Evolutionary conservation across 805 yeast species (phyloP).

Genomic region (Hanseniaspora taiwanica): DNA sequence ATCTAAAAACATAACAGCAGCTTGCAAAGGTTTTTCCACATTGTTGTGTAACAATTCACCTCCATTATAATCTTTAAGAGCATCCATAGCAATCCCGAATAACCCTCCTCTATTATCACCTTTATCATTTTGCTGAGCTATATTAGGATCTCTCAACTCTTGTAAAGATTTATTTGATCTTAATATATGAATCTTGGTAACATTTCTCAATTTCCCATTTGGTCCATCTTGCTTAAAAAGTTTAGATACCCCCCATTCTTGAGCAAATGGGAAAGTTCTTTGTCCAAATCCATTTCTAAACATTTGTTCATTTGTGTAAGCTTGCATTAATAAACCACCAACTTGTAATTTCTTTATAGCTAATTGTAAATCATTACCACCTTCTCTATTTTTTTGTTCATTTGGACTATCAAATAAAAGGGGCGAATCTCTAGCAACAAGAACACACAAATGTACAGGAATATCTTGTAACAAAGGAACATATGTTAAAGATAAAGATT

Average conservation of each 20-base stretch:
- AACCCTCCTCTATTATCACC: constrained; percentile 67
- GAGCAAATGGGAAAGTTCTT: constrained; percentile 63
- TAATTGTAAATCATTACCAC: constrained; percentile 52
- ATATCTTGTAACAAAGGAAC: constrained; percentile 49
- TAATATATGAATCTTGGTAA: constrained; percentile 65
- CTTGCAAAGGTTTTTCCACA: constrained; percentile 43
- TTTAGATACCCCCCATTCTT: constrained; percentile 45
- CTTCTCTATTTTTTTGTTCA: constrained; percentile 30
- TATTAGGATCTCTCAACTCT: constrained; percentile 62
- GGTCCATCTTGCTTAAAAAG: constrained; percentile 32
- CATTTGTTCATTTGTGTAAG: constrained; percentile 87
- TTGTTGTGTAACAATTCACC: constrained; percentile 27
- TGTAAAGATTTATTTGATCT: constrained; percentile 51
- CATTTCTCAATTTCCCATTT: constrained; percentile 27
- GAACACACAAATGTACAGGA: constrained; percentile 68
- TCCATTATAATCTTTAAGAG: constrained; percentile 42
- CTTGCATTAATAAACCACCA: constrained; percentile 82
- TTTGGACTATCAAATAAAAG: constrained; percentile 57
- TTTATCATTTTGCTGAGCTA: constrained; percentile 73
- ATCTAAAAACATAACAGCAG: constrained; percentile 78
- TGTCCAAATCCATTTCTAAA: constrained; percentile 61
- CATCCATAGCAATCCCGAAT: constrained; percentile 69
- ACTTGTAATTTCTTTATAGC: constrained; percentile 66
- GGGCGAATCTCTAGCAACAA: constrained; percentile 67
- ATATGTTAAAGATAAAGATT: constrained; percentile 30